Conservation (phyloP, 2,329 filamentous ascomycete genomes). For the Colletotrichum siamense region DNA sequence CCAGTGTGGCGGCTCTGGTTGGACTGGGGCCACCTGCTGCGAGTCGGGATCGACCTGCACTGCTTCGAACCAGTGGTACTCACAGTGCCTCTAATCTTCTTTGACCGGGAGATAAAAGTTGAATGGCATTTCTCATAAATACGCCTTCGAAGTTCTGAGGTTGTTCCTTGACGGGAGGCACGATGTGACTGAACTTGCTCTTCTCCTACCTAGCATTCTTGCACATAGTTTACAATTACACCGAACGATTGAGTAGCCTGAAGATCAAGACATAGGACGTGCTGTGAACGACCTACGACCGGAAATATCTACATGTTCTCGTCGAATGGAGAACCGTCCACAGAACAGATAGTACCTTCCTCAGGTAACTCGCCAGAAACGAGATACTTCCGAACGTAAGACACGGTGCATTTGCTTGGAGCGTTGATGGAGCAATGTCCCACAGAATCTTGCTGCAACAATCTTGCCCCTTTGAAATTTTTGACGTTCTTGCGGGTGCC, state of each 20-base stretch:
- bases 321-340: not conserved
- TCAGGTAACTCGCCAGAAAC: not conserved
- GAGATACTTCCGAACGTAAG: not conserved
- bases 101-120: not conserved
- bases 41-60: slow-evolving; percentile 26
- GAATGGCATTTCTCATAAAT: not conserved
- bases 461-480: not conserved
- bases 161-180: not conserved
- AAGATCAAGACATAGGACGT: no score
- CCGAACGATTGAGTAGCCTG: not conserved
- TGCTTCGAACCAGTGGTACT: slow-evolving; percentile 28
- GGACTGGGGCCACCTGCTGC: slow-evolving; percentile 29
- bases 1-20: slow-evolving; percentile 29
- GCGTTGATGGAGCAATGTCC: not conserved
- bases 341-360: not conserved
- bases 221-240: not conserved
- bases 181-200: accelerated
- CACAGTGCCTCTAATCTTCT: slow-evolving; percentile 23
- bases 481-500: not conserved
- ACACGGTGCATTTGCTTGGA: not conserved
- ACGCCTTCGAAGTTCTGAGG: not conserved
- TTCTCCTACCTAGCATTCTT: not conserved
- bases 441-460: not conserved
- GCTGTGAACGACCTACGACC: not conserved
- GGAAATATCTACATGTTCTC: not conserved